These are phyloP conservation scores for Diaporthe vaccinii DNA, from an alignment of 2,329 filamentous ascomycete species.

Conservation along the genomic window DNA sequence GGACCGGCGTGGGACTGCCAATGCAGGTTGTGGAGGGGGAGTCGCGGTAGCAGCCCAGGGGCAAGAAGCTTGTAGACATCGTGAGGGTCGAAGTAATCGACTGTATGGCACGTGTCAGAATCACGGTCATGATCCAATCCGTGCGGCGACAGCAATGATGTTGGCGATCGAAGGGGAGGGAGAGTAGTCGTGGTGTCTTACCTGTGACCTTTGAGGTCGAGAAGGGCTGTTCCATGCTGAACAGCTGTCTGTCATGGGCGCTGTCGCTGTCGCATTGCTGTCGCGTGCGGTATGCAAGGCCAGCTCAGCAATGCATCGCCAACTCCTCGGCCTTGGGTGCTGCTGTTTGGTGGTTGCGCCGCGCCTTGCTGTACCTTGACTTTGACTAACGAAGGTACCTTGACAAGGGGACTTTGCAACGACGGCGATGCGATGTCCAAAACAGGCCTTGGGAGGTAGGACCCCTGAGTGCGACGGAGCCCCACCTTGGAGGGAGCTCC, in stretches of 20 bases:
- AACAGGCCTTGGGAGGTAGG: not conserved
- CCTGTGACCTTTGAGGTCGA: constrained; percentile 85
- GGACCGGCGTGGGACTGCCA: constrained; percentile 97
- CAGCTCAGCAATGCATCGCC: constrained; percentile 39
- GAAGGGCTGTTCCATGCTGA: constrained; percentile 74
- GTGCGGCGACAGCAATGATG: not conserved
- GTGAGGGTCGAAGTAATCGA: constrained; percentile 96
- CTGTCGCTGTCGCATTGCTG: constrained; percentile 25
- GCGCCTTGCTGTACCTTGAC: not conserved
- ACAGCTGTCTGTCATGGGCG: constrained; percentile 51
- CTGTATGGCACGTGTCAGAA: constrained; percentile 58
- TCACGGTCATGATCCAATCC: not conserved
- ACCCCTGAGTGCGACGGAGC: constrained; percentile 7
- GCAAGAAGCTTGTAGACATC: constrained; percentile 87
- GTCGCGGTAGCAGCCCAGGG: constrained; percentile 80
- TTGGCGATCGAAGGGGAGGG: constrained; percentile 23
- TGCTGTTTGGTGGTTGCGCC: not conserved
- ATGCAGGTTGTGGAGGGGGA: constrained; percentile 91
- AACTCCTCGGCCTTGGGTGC: not conserved
- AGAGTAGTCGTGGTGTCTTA: constrained; percentile 51
- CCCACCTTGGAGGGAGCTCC: not conserved
- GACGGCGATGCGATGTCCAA: constrained; percentile 4
- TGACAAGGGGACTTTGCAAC: not conserved
- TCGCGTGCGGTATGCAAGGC: constrained; percentile 28
- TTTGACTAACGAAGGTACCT: not conserved